Evolutionary conservation across 1,284 basidiomycete species (phyloP), one percentile per base, ranked within the genome.

Genomic region (Meira nashicola): DNA sequence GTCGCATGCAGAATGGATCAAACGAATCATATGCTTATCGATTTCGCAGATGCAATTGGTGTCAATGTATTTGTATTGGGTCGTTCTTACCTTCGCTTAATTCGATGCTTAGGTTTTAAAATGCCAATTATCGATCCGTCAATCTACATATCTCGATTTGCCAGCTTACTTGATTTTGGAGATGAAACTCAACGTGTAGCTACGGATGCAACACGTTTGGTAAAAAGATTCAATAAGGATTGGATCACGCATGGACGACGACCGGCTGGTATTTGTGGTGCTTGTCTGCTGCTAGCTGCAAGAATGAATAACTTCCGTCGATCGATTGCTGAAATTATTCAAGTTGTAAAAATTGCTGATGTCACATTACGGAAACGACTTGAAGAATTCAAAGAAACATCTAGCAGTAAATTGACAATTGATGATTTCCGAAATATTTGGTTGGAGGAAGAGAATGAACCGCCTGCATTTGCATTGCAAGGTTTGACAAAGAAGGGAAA

Each of bases 41-140:
- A 99, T 80, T 97, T 99, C 76, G 23, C 89, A 39, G 75, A 77
- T 53, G 69, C 73, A 19, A 74, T 77, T 51, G 28, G 46, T 9
- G 91, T 97, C 68, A 98, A 98, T 74, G 95, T 99, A 8, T 98
- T 96, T 73, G 90, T 93, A 73, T 87, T 99, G 23, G 95, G 95
- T 0, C 88, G 93, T 58, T 94, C 90, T 0, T 99, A 97, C 75
- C 86, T 98, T 52, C 91, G 95, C 77, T 87, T 98, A 25, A 87
- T 96, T 5, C 87, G 90, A 71, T 88, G 87, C 0, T 86, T 98
- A 62, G 88, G 90, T 67, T 84, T 98, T n/a, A 23, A 37, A n/a
- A 84, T 95, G 8, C 90, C 90, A 0, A 85, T 93, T 51, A 89
- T 97, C 69, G 95, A 99, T 75, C 95, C 95, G 0, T 92, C 92